Conservation (phyloP, 441 rosid genomes). For the Corymbia citriodora region DNA sequence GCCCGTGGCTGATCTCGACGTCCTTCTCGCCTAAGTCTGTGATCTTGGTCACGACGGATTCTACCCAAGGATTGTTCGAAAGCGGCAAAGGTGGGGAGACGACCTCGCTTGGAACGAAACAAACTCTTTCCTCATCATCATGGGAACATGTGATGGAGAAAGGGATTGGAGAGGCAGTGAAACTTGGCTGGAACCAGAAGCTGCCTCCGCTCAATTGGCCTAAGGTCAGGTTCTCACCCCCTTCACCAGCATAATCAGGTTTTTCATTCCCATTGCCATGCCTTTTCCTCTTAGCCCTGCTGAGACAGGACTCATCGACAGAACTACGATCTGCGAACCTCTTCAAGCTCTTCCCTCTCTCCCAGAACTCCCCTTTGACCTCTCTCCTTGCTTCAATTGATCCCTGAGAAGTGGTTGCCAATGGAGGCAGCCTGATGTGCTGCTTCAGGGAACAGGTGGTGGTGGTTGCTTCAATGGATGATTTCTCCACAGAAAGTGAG, state of each 20-base stretch:
- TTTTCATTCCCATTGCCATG: conserved; percentile 27
- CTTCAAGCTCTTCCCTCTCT: conserved; percentile 73
- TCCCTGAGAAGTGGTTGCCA: conserved; percentile 30
- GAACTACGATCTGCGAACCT: conserved; percentile 67
- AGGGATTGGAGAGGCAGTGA: conserved; percentile 45
- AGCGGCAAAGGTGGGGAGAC: conserved; percentile 57
- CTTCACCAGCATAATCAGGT: conserved; percentile 16
- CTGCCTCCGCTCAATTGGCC: conserved; percentile 38
- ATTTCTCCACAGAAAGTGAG: conserved; percentile 63
- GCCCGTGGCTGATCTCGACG: conserved; percentile 49
- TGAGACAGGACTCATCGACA: conserved; percentile 44
- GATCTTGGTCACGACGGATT: conserved; percentile 63
- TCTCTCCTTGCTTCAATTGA: conserved; percentile 31
- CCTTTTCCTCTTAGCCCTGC: conserved; percentile 72
- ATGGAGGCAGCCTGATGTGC: conserved; percentile 80
- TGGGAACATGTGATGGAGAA: conserved; percentile 73
- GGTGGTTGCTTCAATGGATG: conserved; percentile 39
- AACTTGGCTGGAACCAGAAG: conserved; percentile 75
- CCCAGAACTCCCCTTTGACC: conserved; percentile 72
- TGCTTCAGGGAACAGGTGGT: conserved; percentile 63
- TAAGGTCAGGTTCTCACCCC: conserved; percentile 20
- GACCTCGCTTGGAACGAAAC: conserved; percentile 67
- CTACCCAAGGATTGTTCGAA: conserved; percentile 75
- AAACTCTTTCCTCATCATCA: conserved; percentile 53
- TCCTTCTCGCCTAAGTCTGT: conserved; percentile 65